Evolutionary conservation across 192 early-diverging fungal species (phyloP), one percentile per base, ranked within the genome.

Genomic region (Dissophora globulifera): DNA sequence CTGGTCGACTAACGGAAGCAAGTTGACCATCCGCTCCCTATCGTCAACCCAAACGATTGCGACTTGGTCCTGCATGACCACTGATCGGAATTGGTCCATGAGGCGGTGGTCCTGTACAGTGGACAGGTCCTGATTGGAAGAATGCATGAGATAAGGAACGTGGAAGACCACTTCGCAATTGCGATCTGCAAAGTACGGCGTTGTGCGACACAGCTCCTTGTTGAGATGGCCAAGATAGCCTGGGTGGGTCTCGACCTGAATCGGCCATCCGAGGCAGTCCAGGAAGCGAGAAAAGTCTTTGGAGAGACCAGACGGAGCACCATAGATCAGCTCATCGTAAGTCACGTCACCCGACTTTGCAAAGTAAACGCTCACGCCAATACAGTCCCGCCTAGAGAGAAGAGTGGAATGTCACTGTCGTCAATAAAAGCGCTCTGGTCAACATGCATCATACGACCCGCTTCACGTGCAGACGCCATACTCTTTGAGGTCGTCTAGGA

Each of bases 21-120:
- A 8, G 45, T 40, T 69, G 17, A 66, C 17, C 63, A 85, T 80
- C 65, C 56, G 61, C 9, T 83, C 70, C 20, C 87, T 50, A 54
- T 93, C 89, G 42, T 93, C 88, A 38, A 93, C 76, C 92, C 92
- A 94, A 8, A 93, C 78, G 13, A 94, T 82, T 51, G 74, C 84
- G 0, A 93, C 88, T 30, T 85, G 75, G 58, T 93, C 92, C 12
- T 90, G 86, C n/a, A 76, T 33, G 8, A 64, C 58, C 26, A 84
- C 50, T 8, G 63, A 61, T n/a, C 63, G 71, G 64, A 85, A 69
- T 54, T 86, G 33, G 58, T 72, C 59, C 61, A 76, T 52, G 26
- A 76, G 71, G 49, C 80, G 81, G 64, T 86, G 80, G 16, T 79
- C 71, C 30, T 66, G 78, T 27, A 50, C 43, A 9, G 62, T 43